These are phyloP conservation scores for Cyclaneusma minus DNA, from an alignment of 2,329 filamentous ascomycete genomes.

Conservation along the genomic window DNA sequence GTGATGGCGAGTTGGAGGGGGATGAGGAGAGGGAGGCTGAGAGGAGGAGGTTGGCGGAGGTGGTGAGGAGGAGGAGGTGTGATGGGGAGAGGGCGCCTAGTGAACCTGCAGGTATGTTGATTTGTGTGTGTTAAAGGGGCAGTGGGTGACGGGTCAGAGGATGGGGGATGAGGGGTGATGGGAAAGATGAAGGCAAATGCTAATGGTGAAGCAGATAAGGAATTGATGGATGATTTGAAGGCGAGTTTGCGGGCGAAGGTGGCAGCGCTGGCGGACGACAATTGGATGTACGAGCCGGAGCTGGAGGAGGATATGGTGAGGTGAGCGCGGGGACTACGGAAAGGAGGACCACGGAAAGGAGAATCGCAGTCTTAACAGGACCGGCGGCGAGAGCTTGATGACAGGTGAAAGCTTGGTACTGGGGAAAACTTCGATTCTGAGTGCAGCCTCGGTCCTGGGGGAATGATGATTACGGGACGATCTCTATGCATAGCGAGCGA, in stretches of 20 bases:
- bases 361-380: too few species aligned
- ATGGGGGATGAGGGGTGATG: conserved; percentile 3
- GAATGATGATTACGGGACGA: too few species aligned
- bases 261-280: conserved; percentile 61
- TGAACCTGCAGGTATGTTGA: conserved; percentile 46
- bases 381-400: too few species aligned
- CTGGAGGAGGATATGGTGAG: conserved; percentile 17
- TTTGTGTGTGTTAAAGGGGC: too few species aligned
- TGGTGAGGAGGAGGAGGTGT: conserved; percentile 43
- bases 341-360: too few species aligned
- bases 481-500: too few species aligned
- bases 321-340: too few species aligned
- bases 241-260: conserved; percentile 60
- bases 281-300: conserved; percentile 80
- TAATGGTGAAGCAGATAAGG: conserved; percentile 22
- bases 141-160: conserved; percentile 1
- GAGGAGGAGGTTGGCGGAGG: conserved; percentile 42
- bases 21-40: conserved; percentile 20
- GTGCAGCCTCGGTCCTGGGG: too few species aligned
- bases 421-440: too few species aligned
- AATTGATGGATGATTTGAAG: conserved; percentile 54
- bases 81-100: conserved; percentile 37
- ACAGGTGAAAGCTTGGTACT: too few species aligned
- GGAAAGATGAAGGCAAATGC: conserved; percentile 4
- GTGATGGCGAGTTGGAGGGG: conserved; percentile 17